Evolutionary conservation across 306 rosid species (phyloP).

Genomic region (Gillenia trifoliata): DNA sequence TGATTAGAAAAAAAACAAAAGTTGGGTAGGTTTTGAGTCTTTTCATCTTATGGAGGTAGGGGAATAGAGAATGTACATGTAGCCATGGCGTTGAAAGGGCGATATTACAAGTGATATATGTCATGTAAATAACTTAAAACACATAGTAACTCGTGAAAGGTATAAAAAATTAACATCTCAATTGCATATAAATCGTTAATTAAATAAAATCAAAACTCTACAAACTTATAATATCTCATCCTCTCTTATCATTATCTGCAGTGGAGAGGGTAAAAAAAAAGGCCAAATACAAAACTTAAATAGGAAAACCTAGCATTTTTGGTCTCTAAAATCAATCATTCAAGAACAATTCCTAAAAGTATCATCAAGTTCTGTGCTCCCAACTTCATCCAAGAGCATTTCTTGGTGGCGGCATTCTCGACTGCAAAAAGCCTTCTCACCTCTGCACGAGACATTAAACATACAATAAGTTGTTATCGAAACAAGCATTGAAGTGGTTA

Average conservation of each 20-base stretch:
- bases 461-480: too few species aligned
- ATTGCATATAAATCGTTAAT: slow-evolving; percentile 11
- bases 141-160: too few species aligned
- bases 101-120: too few species aligned
- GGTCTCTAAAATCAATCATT: slow-evolving; percentile 2
- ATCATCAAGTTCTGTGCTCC: slow-evolving; percentile 40
- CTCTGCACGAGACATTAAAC: slow-evolving; percentile 35
- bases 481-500: neutral
- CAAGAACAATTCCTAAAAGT: slow-evolving; percentile 13
- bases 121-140: too few species aligned
- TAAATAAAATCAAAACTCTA: slow-evolving; percentile 22
- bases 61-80: neutral
- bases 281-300: slow-evolving; percentile 4
- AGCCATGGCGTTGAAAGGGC: neutral
- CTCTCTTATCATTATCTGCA: slow-evolving; percentile 65
- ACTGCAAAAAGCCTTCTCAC: slow-evolving; percentile 91
- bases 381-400: slow-evolving; percentile 62
- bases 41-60: neutral
- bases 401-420: slow-evolving; percentile 72
- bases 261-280: slow-evolving; percentile 16
- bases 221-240: slow-evolving; percentile 24
- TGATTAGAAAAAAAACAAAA: neutral
- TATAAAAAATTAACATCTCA: too few species aligned
- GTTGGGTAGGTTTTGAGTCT: slow-evolving; percentile 18
- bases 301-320: neutral